Evolutionary conservation across 2,329 filamentous ascomycete species (phyloP).

Genomic region (Graphilbum fragrans): DNA sequence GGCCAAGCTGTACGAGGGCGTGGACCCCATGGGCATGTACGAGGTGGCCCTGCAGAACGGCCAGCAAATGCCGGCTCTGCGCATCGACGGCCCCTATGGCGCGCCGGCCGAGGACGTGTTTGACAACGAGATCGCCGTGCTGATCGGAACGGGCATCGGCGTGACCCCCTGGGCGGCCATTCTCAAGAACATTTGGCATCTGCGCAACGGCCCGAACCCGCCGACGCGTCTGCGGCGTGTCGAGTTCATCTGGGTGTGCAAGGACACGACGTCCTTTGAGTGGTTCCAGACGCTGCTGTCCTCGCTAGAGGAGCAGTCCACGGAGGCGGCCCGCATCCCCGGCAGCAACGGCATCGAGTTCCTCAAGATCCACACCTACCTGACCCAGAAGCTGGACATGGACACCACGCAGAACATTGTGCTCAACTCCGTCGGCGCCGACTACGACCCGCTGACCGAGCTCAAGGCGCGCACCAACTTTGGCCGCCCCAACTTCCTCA

Average conservation of each 20-base stretch:
- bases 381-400: constrained; percentile 83
- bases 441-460: constrained; percentile 84
- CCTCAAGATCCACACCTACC: constrained; percentile 93
- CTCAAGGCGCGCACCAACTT: constrained; percentile 86
- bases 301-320: constrained; percentile 78
- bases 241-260: constrained; percentile 98
- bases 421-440: constrained; percentile 82
- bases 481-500: constrained; percentile 78
- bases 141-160: constrained; percentile 78
- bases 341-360: constrained; percentile 67
- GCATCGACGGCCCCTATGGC: constrained; percentile 91
- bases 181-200: constrained; percentile 96
- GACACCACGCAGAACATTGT: constrained; percentile 96
- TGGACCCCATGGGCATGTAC: constrained; percentile 94
- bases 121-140: constrained; percentile 76
- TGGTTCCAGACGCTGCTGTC: constrained; percentile 96
- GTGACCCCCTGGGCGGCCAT: constrained; percentile 81
- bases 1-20: constrained; percentile 76
- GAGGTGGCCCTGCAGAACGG: constrained; percentile 91
- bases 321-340: constrained; percentile 53
- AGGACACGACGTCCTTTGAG: constrained; percentile 89
- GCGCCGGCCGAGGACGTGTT: constrained; percentile 97
- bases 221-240: constrained; percentile 82
- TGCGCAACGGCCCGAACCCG: constrained; percentile 80
- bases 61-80: constrained; percentile 78